phyloP scores from a whole-genome alignment of 2,329 filamentous ascomycete genomes.

The Zasmidium citrigriseum region DNA sequence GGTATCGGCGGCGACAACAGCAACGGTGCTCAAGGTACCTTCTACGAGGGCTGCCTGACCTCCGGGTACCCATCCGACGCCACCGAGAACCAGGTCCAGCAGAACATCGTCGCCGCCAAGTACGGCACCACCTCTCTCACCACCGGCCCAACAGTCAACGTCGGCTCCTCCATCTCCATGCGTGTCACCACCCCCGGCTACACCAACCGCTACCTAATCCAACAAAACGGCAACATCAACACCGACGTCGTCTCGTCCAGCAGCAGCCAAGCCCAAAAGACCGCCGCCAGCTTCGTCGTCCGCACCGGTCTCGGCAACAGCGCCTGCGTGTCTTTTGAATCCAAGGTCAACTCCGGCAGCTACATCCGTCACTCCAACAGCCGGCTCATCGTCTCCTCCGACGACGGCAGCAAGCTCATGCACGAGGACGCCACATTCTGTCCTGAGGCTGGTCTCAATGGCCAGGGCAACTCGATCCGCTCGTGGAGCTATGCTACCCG shows the following conservation, averaged over 20 bases:
- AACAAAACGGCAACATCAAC: slow-evolving; percentile 55
- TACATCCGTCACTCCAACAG: slow-evolving; percentile 60
- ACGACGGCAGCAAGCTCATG: slow-evolving; percentile 59
- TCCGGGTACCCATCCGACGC: slow-evolving; percentile 61
- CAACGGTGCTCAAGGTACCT: slow-evolving; percentile 54
- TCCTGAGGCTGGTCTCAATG: slow-evolving; percentile 52
- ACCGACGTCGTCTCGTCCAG: slow-evolving; percentile 57
- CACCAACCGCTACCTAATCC: slow-evolving; percentile 53
- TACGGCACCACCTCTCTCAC: slow-evolving; percentile 54
- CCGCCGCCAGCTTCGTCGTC: slow-evolving; percentile 56
- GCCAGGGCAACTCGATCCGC: slow-evolving; percentile 53
- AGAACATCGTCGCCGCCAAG: slow-evolving; percentile 48
- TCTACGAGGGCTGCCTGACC: slow-evolving; percentile 65
- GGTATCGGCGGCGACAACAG: slow-evolving; percentile 68
- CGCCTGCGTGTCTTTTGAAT: slow-evolving; percentile 61
- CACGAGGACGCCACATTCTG: slow-evolving; percentile 65
- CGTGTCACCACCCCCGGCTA: slow-evolving; percentile 57
- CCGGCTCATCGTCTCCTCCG: slow-evolving; percentile 49
- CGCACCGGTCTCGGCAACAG: slow-evolving; percentile 57
- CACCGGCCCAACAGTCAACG: slow-evolving; percentile 50
- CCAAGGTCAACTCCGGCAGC: slow-evolving; percentile 57
- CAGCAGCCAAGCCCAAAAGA: slow-evolving; percentile 52
- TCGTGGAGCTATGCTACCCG: slow-evolving; percentile 63
- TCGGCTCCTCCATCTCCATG: slow-evolving; percentile 56
- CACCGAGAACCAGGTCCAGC: slow-evolving; percentile 52